Evolutionary conservation across 2,329 filamentous ascomycete species (phyloP).

Genomic region (Cordyceps javanica): DNA sequence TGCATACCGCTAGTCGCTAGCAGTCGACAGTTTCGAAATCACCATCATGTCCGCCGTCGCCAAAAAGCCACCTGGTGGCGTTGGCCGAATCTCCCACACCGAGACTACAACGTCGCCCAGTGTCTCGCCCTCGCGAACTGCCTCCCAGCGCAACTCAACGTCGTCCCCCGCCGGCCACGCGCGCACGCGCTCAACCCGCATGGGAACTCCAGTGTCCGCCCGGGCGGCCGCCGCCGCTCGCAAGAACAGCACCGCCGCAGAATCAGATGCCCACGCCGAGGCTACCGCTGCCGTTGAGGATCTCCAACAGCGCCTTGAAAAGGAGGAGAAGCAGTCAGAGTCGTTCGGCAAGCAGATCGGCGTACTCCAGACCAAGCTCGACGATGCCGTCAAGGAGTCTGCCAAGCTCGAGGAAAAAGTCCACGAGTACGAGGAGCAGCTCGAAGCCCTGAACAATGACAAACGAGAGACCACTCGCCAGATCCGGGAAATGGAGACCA

Average conservation of each 20-base stretch:
- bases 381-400: slow-evolving; percentile 79
- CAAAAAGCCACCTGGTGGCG: slow-evolving; percentile 47
- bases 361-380: slow-evolving; percentile 76
- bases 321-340: slow-evolving; percentile 71
- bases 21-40: background rate
- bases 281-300: slow-evolving; percentile 75
- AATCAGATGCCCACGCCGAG: slow-evolving; percentile 60
- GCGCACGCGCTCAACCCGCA: slow-evolving; percentile 60
- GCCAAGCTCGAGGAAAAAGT: slow-evolving; percentile 78
- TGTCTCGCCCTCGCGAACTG: slow-evolving; percentile 33
- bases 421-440: slow-evolving; percentile 78
- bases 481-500: slow-evolving; percentile 84
- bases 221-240: slow-evolving; percentile 63
- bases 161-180: slow-evolving; percentile 38
- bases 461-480: slow-evolving; percentile 78
- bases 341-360: slow-evolving; percentile 79
- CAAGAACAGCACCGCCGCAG: slow-evolving; percentile 37
- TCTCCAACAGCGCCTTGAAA: slow-evolving; percentile 73
- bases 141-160: slow-evolving; percentile 39
- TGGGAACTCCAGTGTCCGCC: slow-evolving; percentile 63
- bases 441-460: slow-evolving; percentile 75
- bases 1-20: slow-evolving; percentile 10
- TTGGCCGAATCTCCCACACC: slow-evolving; percentile 38
- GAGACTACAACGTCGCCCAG: slow-evolving; percentile 29
- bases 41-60: slow-evolving; percentile 43